Percentiles rank a stretch among this genome's conserved stretches.
These are phyloP conservation scores for Breynia disticha DNA, from an alignment of 441 rosid species.

Conservation along the genomic window DNA sequence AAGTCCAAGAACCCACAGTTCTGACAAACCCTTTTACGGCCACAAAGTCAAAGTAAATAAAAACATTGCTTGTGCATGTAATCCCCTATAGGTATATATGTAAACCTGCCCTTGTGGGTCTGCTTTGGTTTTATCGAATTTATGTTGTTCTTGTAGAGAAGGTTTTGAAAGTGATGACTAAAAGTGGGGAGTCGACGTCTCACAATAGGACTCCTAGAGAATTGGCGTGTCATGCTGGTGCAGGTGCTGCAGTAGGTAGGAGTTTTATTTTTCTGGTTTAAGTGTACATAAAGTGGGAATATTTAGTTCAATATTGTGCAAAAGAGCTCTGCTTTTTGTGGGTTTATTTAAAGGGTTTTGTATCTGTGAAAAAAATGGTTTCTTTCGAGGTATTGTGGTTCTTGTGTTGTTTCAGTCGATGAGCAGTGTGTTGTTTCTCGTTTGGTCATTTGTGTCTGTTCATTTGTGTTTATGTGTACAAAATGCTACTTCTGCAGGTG, in stretches of 20 bases:
- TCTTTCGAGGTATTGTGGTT: no score
- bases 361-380: background rate
- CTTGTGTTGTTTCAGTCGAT: background rate
- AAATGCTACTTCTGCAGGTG: constrained; percentile 39
- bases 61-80: background rate
- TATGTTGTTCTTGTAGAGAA: constrained; percentile 16
- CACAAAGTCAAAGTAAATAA: background rate
- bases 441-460: background rate
- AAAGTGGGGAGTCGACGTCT: constrained; percentile 23
- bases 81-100: constrained; percentile 2
- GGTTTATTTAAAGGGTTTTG: background rate
- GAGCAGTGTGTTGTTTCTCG: background rate
- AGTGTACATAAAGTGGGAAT: background rate
- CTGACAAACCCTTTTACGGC: background rate
- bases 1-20: background rate
- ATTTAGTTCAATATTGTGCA: no score
- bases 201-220: constrained; percentile 33
- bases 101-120: constrained; percentile 33
- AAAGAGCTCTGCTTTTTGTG: background rate
- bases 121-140: constrained; percentile 11
- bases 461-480: constrained; percentile 5
- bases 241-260: constrained; percentile 87
- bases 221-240: constrained; percentile 40
- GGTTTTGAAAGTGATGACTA: constrained; percentile 39
- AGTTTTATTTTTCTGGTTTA: background rate